A percentile compares a stretch with the other conserved stretches of the same genome.
These are phyloP conservation scores for Clarkia xantiana DNA, from an alignment of 345 rosid genomes.

Conservation along the genomic window DNA sequence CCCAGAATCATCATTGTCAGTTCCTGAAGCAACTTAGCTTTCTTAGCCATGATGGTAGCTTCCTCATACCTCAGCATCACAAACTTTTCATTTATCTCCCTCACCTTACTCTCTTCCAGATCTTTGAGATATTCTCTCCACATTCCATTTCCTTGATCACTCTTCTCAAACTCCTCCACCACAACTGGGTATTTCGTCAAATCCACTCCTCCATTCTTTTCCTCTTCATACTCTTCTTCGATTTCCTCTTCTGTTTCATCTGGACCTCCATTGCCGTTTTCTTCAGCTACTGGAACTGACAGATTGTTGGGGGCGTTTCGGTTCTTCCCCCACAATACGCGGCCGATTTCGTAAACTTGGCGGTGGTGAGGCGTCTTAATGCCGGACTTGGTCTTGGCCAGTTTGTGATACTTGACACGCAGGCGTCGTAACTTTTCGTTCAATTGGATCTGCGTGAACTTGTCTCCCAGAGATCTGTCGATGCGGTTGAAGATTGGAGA, in stretches of 20 bases:
- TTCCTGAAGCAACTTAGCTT: constrained; percentile 14
- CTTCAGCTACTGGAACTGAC: background rate
- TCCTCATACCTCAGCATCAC: constrained; percentile 16
- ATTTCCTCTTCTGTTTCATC: background rate
- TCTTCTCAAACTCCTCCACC: constrained; percentile 10
- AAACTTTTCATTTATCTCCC: constrained; percentile 18
- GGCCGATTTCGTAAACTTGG: constrained; percentile 7
- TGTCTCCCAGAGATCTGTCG: constrained; percentile 9
- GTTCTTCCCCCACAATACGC: constrained; percentile 18
- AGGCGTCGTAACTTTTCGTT: constrained; percentile 16
- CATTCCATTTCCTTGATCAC: constrained; percentile 4
- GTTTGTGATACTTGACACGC: constrained; percentile 17
- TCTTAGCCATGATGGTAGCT: constrained; percentile 16
- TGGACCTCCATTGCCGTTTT: background rate
- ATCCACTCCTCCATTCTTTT: constrained; percentile 4
- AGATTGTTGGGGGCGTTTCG: background rate
- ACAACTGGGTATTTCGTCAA: constrained; percentile 16
- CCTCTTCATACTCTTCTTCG: constrained; percentile 2
- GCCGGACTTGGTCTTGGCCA: constrained; percentile 15
- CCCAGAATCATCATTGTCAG: constrained; percentile 9
- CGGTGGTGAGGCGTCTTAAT: constrained; percentile 19
- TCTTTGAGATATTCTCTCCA: constrained; percentile 15
- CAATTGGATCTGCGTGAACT: constrained; percentile 16
- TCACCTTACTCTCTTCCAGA: constrained; percentile 11
- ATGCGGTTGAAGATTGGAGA: constrained; percentile 8